Evolutionary conservation across 2,329 filamentous ascomycete genomes (phyloP), one percentile per base, ranked within the genome.

Genomic region (Arthrobotrys musiformis): DNA sequence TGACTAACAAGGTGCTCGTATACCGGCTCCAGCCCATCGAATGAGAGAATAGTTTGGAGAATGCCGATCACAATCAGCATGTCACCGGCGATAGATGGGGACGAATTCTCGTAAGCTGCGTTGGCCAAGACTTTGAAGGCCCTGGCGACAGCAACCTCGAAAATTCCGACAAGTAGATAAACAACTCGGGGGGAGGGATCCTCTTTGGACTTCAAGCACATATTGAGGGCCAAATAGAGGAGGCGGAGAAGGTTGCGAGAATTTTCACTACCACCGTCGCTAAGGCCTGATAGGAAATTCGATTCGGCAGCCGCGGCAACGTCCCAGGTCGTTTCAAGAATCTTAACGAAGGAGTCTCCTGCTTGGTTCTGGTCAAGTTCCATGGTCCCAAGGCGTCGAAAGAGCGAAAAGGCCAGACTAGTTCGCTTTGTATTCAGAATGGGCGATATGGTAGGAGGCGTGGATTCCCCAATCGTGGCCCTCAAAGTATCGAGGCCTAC

Each of bases 51-150:
- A 33, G 91, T 92, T 83, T 97, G 94, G 40, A 98, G 85, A 50
- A 98, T 91, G 2, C 93, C 94, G 9, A 93, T 97, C 50, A 99
- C 85, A 46, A 98, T 89, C 2, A 91, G 91, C 79, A 99, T 89
- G 82, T 99, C 95, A 70, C 92, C 91, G 0, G 93, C 92, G 0
- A 87, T 87, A 62, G 90, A 88, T 13, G 48, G 50, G 11, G 50
- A 42, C 11, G 48, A 35, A 17, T 88, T 86, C 0, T 85, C 83
- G 82, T 99, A 95, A 13, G 98, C 88, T 64, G 93, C 89, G 13
- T 90, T 89, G 35, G 93, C 93, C 22, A 97, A 86, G 22, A 91
- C 89, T 44, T 91, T 90, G 85, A 99, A 94, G 1, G 93, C 94
- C 80, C 89, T 90, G 0, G 90, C 92, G 28, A 98, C 91, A 9